phyloP scores from a whole-genome alignment of 176 grass and related monocot species.

The Triticum monococcum region DNA sequence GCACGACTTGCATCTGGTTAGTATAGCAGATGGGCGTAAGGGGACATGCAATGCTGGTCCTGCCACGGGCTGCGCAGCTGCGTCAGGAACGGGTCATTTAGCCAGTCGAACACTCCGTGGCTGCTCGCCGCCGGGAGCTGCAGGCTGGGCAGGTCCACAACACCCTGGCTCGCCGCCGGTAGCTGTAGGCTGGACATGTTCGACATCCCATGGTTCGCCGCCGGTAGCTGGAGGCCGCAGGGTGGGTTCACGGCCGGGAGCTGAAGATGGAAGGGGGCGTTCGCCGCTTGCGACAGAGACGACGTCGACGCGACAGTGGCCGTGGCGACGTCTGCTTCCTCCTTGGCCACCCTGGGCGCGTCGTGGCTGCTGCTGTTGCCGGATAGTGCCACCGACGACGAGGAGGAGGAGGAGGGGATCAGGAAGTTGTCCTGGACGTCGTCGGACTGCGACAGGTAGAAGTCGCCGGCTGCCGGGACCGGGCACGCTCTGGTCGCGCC shows the following conservation, averaged over 20 bases:
- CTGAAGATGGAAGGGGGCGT: neutral
- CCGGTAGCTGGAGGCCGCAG: neutral
- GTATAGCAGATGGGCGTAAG: conserved; percentile 55
- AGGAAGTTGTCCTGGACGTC: conserved; percentile 36
- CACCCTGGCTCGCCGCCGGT: conserved; percentile 19
- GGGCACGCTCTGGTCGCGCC: conserved; percentile 1
- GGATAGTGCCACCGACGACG: neutral
- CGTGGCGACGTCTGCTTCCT: conserved; percentile 28
- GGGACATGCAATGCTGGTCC: conserved; percentile 55
- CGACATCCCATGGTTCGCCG: neutral
- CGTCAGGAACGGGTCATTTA: conserved; percentile 57
- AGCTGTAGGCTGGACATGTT: conserved; percentile 24
- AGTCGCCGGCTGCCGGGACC: neutral
- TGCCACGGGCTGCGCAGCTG: conserved; percentile 81
- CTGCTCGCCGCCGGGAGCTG: conserved; percentile 40
- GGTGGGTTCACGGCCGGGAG: neutral
- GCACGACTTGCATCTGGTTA: neutral
- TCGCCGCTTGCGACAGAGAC: conserved; percentile 14
- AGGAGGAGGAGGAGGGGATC: conserved; percentile 1
- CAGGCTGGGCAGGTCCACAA: conserved; percentile 27
- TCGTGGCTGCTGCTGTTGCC: neutral
- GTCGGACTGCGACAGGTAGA: conserved; percentile 41
- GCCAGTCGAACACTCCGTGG: conserved; percentile 48
- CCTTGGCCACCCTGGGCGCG: conserved; percentile 29
- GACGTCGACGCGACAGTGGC: conserved; percentile 29